Evolutionary conservation across 2,329 filamentous ascomycete genomes (phyloP).

Genomic region (Alternaria triticina): DNA sequence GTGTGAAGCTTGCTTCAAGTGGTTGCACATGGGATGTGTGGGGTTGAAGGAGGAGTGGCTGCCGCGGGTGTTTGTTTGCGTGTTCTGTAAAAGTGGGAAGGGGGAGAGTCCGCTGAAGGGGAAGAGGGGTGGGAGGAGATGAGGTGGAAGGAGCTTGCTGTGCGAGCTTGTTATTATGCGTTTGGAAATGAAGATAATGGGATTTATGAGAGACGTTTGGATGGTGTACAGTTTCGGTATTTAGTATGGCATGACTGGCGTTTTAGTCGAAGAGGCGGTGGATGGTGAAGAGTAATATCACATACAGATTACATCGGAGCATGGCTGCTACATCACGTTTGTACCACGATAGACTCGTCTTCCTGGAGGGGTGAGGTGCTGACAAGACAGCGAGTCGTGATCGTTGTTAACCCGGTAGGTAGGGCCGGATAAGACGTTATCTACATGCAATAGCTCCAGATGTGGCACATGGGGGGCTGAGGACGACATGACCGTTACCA

Average conservation of each 20-base stretch:
- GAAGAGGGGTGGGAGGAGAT: not conserved
- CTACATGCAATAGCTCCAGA: no score
- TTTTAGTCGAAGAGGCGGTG: fast-evolving
- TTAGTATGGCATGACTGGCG: not conserved
- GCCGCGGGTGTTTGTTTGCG: slow-evolving; percentile 49
- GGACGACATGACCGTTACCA: no score
- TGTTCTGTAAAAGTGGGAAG: slow-evolving; percentile 39
- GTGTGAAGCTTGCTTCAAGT: slow-evolving; percentile 69
- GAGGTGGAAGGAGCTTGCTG: not conserved
- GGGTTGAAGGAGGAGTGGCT: slow-evolving; percentile 58
- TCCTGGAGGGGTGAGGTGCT: not conserved
- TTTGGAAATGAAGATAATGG: no score
- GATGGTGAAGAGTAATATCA: not conserved
- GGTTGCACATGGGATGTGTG: slow-evolving; percentile 65
- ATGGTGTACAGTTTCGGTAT: not conserved
- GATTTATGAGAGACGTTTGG: not conserved
- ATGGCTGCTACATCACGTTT: not conserved
- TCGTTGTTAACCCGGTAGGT: not conserved
- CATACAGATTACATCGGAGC: not conserved
- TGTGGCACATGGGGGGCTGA: no score
- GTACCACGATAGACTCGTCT: fast-evolving
- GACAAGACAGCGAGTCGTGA: not conserved
- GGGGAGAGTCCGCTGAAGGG: not conserved
- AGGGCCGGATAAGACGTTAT: not conserved
- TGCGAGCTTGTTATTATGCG: not conserved